Percentiles rank a stretch among this genome's conserved stretches.
phyloP scores from a whole-genome alignment of 352 stramenopile genomes.

The Pythium plurisporium region DNA sequence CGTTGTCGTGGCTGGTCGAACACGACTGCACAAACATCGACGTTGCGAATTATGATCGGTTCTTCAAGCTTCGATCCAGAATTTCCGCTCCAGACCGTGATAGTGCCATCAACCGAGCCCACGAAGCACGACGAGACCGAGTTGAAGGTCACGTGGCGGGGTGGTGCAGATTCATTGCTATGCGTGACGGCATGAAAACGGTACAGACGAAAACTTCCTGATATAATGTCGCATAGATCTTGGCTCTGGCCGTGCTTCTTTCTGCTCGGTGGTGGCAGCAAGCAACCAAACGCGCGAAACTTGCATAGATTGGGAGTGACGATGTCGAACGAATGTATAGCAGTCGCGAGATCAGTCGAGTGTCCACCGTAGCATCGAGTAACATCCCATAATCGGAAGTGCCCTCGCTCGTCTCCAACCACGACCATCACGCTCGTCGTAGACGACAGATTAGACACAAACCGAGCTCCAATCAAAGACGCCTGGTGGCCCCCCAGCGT shows the following conservation, averaged over 20 bases:
- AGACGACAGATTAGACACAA: slow-evolving; percentile 35
- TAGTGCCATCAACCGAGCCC: slow-evolving; percentile 44
- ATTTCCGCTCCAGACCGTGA: slow-evolving; percentile 69
- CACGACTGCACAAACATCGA: slow-evolving; percentile 50
- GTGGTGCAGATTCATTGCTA: slow-evolving; percentile 30
- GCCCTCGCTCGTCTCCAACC: slow-evolving; percentile 62
- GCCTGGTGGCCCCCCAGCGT: slow-evolving; percentile 61
- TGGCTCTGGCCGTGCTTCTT: slow-evolving; percentile 19
- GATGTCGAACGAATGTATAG: slow-evolving; percentile 51
- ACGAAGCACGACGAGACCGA: slow-evolving; percentile 56
- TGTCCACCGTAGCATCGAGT: slow-evolving; percentile 40
- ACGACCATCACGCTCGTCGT: slow-evolving; percentile 28
- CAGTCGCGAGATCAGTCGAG: slow-evolving; percentile 26
- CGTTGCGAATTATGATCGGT: slow-evolving; percentile 37
- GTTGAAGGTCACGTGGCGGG: slow-evolving; percentile 52
- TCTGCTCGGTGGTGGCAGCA: not conserved
- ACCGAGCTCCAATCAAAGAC: slow-evolving; percentile 59
- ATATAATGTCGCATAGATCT: slow-evolving; percentile 42
- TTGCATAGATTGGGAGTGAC: slow-evolving; percentile 38
- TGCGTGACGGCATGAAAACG: slow-evolving; percentile 45
- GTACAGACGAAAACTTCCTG: slow-evolving; percentile 47
- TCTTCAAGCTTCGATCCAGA: slow-evolving; percentile 56
- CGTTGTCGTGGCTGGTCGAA: slow-evolving; percentile 59
- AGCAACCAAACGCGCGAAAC: slow-evolving; percentile 37
- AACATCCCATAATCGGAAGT: slow-evolving; percentile 83